Evolutionary conservation across 495 filamentous ascomycete species (phyloP).

Genomic region (Penicillium waksmanii): DNA sequence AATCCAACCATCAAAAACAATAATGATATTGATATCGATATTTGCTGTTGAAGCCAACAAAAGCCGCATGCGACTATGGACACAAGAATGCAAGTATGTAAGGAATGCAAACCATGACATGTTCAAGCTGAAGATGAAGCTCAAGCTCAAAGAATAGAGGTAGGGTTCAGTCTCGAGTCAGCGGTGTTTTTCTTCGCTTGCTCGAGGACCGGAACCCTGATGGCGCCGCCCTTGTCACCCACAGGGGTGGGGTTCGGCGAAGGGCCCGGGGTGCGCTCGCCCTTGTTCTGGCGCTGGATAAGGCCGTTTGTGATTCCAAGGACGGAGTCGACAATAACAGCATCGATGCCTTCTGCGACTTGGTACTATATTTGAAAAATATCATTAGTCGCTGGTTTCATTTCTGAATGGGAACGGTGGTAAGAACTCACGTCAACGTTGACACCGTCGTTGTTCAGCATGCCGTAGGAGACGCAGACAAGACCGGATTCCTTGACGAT

Average conservation of each 20-base stretch:
- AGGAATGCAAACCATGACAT: conserved; percentile 8
- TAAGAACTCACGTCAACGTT: conserved; percentile 76
- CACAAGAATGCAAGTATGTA: conserved; percentile 20
- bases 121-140: too few species aligned
- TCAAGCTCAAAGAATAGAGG: conserved; percentile 6
- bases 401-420: background rate
- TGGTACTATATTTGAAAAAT: conserved; percentile 60
- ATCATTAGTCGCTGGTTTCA: conserved; percentile 10
- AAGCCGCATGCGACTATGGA: conserved; percentile 25
- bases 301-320: conserved; percentile 78
- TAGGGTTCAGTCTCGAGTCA: conserved; percentile 7
- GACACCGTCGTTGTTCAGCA: conserved; percentile 80
- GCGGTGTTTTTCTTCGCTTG: conserved; percentile 28
- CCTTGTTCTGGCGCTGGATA: conserved; percentile 48
- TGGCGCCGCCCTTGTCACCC: conserved; percentile 31
- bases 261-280: conserved; percentile 33
- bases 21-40: conserved; percentile 5
- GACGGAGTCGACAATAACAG: conserved; percentile 94
- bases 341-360: conserved; percentile 94
- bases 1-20: background rate
- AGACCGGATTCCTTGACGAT: conserved; percentile 95
- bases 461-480: conserved; percentile 94
- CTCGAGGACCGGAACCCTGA: conserved; percentile 37
- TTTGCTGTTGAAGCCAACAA: conserved; percentile 31
- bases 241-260: conserved; percentile 28